Evolutionary conservation across 106 monocot genomes (phyloP), one percentile per base, ranked within the genome.

Genomic region (Dendrobium chrysotoxum): DNA sequence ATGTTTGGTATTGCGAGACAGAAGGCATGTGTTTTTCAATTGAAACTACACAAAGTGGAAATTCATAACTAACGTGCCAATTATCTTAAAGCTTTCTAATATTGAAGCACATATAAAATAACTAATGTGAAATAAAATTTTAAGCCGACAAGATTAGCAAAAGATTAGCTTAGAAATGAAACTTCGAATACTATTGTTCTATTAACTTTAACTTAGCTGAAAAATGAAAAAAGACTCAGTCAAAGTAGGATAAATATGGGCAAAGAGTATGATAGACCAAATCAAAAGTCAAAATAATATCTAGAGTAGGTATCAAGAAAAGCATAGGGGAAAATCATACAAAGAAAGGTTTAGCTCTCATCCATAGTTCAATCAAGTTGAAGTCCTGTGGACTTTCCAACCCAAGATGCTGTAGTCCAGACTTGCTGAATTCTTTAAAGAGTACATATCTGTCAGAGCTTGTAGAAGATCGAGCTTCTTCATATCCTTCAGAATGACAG

Each of bases 391-490:
- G 35, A 15, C 58, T 53, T 46, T 72, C 75, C 57, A 89, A 76
- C 61, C 87, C 87, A 70, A 96, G 87, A 54, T 86, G 96, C 72
- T 26, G 28, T n/a, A 93, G 66, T 57, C 87, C 92, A 78, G 87
- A 79, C 40, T 81, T 77, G 74, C 85, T 57, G 55, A 90, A 96
- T 76, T 90, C 87, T 83, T 93, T 79, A 79, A 96, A 96, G 57
- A 76, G 75, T 38, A 70, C 20, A 75, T 85, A 87, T 45, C 84
- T 86, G 50, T 83, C 66, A 77, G 61, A 75, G 58, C 15, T 76
- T 70, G 28, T 73, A 42, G 53, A 46, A 41, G 54, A 58, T 11
- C 28, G 16, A 80, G 28, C 7, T 57, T 50, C 77, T 82, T 78
- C 23, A 72, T 23, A 75, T 81, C 23, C 83, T 53, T 77, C 28